Evolutionary conservation across 1,139 yeast species (phyloP).

Genomic region (Debaryomycetaceae sp.): DNA sequence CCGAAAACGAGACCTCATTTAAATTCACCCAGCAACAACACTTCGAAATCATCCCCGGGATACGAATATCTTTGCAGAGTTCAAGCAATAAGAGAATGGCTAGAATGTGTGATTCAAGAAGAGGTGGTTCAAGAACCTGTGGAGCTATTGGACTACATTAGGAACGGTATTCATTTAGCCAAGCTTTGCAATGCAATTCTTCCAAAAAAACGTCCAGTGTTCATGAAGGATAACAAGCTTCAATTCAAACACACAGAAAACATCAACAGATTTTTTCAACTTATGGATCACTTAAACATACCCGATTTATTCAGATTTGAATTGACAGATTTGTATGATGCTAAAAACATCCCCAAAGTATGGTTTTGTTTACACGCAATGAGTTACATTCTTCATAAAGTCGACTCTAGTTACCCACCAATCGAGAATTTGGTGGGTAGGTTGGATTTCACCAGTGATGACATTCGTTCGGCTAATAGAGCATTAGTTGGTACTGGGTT

Average conservation of each 20-base stretch:
- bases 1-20: conserved; percentile 13
- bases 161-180: conserved; percentile 86
- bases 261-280: conserved; percentile 76
- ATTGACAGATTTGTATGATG: conserved; percentile 88
- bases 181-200: conserved; percentile 70
- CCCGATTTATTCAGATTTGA: conserved; percentile 90
- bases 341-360: conserved; percentile 89
- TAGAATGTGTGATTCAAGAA: conserved; percentile 40
- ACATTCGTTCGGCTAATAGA: conserved; percentile 64
- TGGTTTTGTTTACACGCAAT: conserved; percentile 91
- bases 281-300: conserved; percentile 66
- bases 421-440: conserved; percentile 65
- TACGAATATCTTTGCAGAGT: conserved; percentile 89
- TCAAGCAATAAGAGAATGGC: conserved; percentile 71
- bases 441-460: conserved; percentile 62
- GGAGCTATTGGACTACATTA: conserved; percentile 51
- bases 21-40: conserved; percentile 22
- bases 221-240: conserved; percentile 46
- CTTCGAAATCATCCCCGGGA: conserved; percentile 34
- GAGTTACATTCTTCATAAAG: conserved; percentile 59
- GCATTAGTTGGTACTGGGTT: conserved; percentile 59
- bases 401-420: conserved; percentile 54
- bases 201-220: conserved; percentile 55
- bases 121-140: conserved; percentile 54
- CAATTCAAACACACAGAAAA: conserved; percentile 93